phyloP scores from a whole-genome alignment of 73 alveolate genomes.

The Tetrahymena malaccensis region DNA sequence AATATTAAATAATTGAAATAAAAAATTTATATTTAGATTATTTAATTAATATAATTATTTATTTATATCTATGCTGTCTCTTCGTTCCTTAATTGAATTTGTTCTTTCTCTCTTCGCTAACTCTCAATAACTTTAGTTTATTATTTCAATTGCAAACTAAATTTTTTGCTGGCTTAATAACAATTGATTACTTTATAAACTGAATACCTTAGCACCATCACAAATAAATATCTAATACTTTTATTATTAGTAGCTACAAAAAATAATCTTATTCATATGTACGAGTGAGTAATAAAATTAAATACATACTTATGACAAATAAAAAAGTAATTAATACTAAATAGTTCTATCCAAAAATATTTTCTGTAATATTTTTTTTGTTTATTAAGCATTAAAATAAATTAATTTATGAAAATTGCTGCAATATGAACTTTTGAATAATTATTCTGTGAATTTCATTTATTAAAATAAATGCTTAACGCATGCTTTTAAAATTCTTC shows the following conservation, averaged over 20 bases:
- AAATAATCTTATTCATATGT: not conserved
- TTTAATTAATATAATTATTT: too few species aligned
- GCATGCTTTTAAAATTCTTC: not conserved
- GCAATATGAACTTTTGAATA: too few species aligned
- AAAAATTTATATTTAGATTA: not conserved
- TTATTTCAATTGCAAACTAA: not conserved
- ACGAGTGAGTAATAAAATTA: not conserved
- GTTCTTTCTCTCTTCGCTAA: not conserved
- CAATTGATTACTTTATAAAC: not conserved
- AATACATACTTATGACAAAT: too few species aligned
- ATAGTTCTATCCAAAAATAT: too few species aligned
- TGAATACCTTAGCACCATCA: not conserved
- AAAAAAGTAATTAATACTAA: not conserved
- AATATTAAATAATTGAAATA: not conserved
- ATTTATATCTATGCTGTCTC: not conserved
- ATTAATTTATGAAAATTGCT: too few species aligned
- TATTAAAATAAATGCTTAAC: not conserved
- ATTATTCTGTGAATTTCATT: too few species aligned
- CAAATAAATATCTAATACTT: not conserved
- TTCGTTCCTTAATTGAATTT: too few species aligned
- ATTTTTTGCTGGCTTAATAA: not conserved
- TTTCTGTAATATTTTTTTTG: too few species aligned
- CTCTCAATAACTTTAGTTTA: not conserved
- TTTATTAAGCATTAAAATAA: too few species aligned
- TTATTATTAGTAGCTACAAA: not conserved